Base-by-base conservation (phyloP, 306 rosid species). In the Morella rubra region DNA sequence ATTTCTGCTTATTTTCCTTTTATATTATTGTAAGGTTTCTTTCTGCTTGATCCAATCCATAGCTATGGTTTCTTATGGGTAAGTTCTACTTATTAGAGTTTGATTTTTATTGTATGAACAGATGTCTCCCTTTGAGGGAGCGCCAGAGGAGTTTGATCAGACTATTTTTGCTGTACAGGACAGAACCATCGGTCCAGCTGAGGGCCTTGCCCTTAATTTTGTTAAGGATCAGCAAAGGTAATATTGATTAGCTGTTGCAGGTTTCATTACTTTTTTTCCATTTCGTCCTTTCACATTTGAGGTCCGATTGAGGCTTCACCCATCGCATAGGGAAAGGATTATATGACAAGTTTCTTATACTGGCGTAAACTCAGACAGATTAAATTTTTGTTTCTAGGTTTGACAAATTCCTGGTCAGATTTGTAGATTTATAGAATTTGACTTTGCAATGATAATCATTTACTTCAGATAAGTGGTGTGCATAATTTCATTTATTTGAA, bases 71-170 rank as follows among this genome's bases (percentile, higher is more conserved):
- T 66, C n/a, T 79, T 44, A 2, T 53, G 50, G 19, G 46, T 49
- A 72, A 44, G 61, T 83, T 78, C 13, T 51, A 12, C 73, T 73
- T 75, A 56, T 69, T 58, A 45, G 81, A 73, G 37, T 52, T 76
- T 87, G 71, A 71, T 71, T 73, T 66, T 56, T 75, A 5, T 56
- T 82, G 71, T 59, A 47, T 77, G 75, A 69, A 22, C 82, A 95
- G 99, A 81, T 92, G 84, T 90, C 97, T 32, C 97, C 97, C 70
- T 75, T 49, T 67, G 97, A 86, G 73, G 99, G 73, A 4, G 97
- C 96, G 73, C 98, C 97, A 5, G 91, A 92, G 87, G 99, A 95
- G 83, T 95, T 95, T 44, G 99, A 95, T 85, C 98, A 90, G 84
- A 95, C 98, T 65, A 87, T 95, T 80, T 95, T 92, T 80, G 73